Evolutionary conservation across 2,329 filamentous ascomycete species (phyloP).

Genomic region (Exophiala sp.): DNA sequence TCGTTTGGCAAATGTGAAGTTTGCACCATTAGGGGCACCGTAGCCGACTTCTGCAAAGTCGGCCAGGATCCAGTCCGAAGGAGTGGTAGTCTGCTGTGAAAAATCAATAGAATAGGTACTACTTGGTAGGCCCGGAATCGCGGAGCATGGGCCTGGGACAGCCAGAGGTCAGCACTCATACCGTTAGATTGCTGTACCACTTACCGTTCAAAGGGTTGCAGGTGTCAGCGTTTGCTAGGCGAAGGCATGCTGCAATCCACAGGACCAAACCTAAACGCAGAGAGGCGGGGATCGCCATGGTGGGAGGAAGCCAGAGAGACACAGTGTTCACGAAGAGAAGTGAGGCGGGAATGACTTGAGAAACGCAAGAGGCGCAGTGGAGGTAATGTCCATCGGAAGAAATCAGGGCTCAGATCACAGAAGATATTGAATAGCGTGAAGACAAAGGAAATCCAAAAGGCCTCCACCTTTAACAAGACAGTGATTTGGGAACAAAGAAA

Average conservation of each 20-base stretch:
- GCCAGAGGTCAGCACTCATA: conserved; percentile 7
- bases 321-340: not conserved
- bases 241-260: not conserved
- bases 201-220: conserved; percentile 21
- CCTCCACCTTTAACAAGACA: conserved; percentile 2
- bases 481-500: conserved; percentile 6
- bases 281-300: conserved; percentile 8
- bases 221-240: conserved; percentile 9
- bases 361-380: not conserved
- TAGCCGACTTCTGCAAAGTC: conserved; percentile 64
- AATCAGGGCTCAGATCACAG: not conserved
- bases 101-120: conserved; percentile 79
- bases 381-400: not conserved
- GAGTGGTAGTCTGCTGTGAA: conserved; percentile 59
- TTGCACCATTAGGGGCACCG: conserved; percentile 48
- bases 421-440: conserved; percentile 8
- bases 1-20: conserved; percentile 46
- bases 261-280: conserved; percentile 4
- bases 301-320: not conserved
- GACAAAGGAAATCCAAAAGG: conserved; percentile 11
- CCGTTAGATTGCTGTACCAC: not conserved
- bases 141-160: conserved; percentile 49
- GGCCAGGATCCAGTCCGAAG: conserved; percentile 62
- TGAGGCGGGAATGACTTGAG: not conserved
- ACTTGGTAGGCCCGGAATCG: conserved; percentile 68